Base-by-base conservation (phyloP, 768 basidiomycete species). In the Russula ochroleuca region DNA sequence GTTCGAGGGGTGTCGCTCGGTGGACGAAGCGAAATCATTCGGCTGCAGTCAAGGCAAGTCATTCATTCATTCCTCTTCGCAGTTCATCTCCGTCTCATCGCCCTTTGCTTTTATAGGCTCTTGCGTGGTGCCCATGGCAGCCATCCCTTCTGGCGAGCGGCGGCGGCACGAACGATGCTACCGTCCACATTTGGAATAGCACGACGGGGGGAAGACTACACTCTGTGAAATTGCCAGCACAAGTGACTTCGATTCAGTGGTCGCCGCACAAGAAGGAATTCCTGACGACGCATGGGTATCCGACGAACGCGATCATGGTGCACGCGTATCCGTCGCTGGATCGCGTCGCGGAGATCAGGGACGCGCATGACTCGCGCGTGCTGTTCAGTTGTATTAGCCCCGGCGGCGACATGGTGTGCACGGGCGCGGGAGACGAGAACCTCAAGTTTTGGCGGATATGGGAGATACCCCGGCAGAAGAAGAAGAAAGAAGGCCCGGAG, bases 51-150 rank as follows among this genome's bases (percentile, higher is more conserved):
- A 90, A 90, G 79, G 85, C 81, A 62, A 35, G 35, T 28, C 28
- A 28, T 35, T 35, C 35, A 35, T 35, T 35, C 35, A 23, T 69
- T 66, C 40, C 15, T 41, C 23, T 11, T 43, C 17, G 5, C 19
- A 19, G 43, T 23, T 47, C 19, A 52, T 10, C 7, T 56, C 21
- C 52, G 41, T 13, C 61, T 25, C 8, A 51, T 50, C 45, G n/a
- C 45, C 14, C 49, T 55, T 40, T 48, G 14, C n/a, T 57, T 52
- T 19, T 62, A 11, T 67, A 94, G 92, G 95, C 94, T 1, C 78
- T 99, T 59, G 93, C 94, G 1, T 99, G 97, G 94, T 96, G 93
- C 67, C 94, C 96, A 0, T 98, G 97, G 97, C 91, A 94, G 57
- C 62, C 68, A 25, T 68, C 68, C 17, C 66, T 68, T 48, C 59